phyloP scores from a whole-genome alignment of 352 stramenopile species.

The Aphanomyces astaci region DNA sequence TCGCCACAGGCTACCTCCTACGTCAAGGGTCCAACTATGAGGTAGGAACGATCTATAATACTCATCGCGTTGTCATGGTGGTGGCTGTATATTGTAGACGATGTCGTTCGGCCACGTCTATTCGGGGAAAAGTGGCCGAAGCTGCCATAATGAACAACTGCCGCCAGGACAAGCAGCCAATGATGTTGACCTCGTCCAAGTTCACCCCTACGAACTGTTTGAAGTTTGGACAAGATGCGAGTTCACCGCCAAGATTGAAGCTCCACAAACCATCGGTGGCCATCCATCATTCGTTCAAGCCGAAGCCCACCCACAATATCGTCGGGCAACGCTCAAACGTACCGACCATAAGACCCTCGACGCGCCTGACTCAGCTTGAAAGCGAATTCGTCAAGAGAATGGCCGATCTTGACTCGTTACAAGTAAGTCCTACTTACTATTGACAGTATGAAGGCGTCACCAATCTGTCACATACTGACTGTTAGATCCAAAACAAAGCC shows the following conservation, averaged over 20 bases:
- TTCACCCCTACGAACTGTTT: neutral
- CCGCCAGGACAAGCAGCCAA: neutral
- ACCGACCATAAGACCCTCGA: neutral
- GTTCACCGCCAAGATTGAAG: neutral
- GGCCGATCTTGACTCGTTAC: slow-evolving; percentile 58
- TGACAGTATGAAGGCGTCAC: neutral
- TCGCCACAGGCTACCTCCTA: neutral
- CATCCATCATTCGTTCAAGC: slow-evolving; percentile 8
- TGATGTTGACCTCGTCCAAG: too few species aligned
- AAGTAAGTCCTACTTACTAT: slow-evolving; percentile 26
- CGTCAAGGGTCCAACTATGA: neutral
- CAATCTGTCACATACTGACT: too few species aligned
- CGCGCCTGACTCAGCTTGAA: slow-evolving; percentile 30
- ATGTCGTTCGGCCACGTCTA: slow-evolving; percentile 54
- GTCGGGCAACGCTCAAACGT: neutral
- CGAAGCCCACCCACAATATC: slow-evolving; percentile 42
- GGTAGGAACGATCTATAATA: neutral
- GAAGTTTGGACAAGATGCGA: neutral
- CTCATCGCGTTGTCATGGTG: neutral
- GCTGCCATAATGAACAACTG: slow-evolving; percentile 29
- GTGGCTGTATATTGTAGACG: slow-evolving; percentile 27
- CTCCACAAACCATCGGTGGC: neutral
- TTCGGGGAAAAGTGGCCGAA: slow-evolving; percentile 56
- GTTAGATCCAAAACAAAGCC: neutral
- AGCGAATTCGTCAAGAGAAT: slow-evolving; percentile 53